Percentiles rank a stretch among this genome's conserved stretches.
Evolutionary conservation across 257 asterid species (phyloP).

Genomic region (Nicotiana tabacum): DNA sequence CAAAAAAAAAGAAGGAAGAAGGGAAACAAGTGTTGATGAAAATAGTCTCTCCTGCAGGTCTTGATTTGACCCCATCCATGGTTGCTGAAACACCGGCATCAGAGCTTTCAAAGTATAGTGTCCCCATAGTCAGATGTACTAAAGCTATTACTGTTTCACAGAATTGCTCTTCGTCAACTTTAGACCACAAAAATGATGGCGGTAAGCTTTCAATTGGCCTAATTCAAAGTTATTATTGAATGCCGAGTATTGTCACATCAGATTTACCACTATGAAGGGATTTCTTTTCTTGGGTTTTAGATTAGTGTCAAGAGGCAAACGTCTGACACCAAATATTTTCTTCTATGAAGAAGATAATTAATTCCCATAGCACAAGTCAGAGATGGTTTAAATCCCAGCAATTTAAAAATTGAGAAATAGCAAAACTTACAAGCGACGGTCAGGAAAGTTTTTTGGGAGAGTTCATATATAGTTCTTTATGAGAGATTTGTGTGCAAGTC

Average conservation of each 20-base stretch:
- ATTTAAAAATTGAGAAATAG: not conserved
- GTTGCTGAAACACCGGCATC: slow-evolving; percentile 71
- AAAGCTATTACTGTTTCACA: slow-evolving; percentile 19
- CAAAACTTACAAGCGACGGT: not conserved
- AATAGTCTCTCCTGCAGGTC: slow-evolving; percentile 23
- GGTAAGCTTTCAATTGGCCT: not conserved
- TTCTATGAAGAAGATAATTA: not conserved
- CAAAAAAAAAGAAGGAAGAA: not conserved
- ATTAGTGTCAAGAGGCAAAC: not conserved
- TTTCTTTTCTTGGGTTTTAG: not conserved
- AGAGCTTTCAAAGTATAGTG: slow-evolving; percentile 31
- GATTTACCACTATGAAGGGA: not conserved
- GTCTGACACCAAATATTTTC: not conserved
- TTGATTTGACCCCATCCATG: slow-evolving; percentile 27
- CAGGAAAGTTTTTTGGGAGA: not conserved
- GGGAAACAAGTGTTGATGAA: not conserved
- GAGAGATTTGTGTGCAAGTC: not conserved
- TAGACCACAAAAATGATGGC: slow-evolving; percentile 19
- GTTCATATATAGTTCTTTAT: not conserved
- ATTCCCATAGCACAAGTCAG: not conserved
- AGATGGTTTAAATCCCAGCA: not conserved
- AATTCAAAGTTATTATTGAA: not conserved
- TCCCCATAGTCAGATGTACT: slow-evolving; percentile 26
- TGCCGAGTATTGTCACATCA: not conserved
- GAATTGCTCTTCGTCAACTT: slow-evolving; percentile 13